phyloP scores from a whole-genome alignment of 108 stramenopile genomes.

The Cyclotella kingstonii region DNA sequence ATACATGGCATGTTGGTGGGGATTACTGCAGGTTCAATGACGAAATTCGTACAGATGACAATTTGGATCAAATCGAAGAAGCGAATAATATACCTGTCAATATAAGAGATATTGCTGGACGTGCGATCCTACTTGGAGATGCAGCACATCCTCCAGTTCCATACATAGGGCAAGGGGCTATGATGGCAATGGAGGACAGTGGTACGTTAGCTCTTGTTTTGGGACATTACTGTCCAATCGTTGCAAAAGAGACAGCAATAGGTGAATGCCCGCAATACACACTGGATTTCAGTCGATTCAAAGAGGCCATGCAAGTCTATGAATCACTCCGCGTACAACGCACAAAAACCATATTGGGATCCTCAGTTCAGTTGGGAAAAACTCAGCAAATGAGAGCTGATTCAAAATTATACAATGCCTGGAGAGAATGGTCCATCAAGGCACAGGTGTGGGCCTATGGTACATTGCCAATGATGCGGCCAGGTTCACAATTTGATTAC shows the following conservation, averaged over 20 bases:
- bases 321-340: conserved; percentile 52
- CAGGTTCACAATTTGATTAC: conserved; percentile 60
- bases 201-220: conserved; percentile 52
- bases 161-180: conserved; percentile 68
- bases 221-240: conserved; percentile 34
- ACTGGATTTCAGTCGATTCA: conserved; percentile 26
- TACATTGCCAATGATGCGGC: conserved; percentile 51
- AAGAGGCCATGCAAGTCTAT: conserved; percentile 47
- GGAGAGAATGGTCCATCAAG: conserved; percentile 51
- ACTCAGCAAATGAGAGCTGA: conserved; percentile 64
- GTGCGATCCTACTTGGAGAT: conserved; percentile 57
- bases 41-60: too few relatives aligned
- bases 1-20: conserved; percentile 50
- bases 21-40: conserved; percentile 15
- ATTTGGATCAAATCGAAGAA: background rate
- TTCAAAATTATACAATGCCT: conserved; percentile 48
- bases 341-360: conserved; percentile 41
- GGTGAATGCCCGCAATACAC: background rate
- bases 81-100: background rate
- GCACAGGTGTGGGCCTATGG: conserved; percentile 63
- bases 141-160: conserved; percentile 72
- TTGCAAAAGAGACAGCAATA: background rate
- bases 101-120: conserved; percentile 9
- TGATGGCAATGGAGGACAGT: conserved; percentile 71
- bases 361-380: conserved; percentile 45